Evolutionary conservation across 192 early-diverging fungal species (phyloP), one percentile per base, ranked within the genome.

Genomic region (Oehlia diaphana): DNA sequence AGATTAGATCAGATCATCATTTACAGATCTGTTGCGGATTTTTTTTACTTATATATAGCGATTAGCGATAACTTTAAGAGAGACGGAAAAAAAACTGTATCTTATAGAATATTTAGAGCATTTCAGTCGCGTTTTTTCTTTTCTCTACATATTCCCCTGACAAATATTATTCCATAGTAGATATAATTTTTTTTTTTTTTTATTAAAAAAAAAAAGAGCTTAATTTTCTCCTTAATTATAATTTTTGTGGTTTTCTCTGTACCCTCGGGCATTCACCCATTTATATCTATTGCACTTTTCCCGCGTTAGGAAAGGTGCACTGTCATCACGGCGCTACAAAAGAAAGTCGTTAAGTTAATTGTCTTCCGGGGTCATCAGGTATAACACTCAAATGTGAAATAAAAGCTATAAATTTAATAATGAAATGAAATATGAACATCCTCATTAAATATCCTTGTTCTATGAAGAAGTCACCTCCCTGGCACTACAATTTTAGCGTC

Each of bases 291-390:
- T 35, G 74, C 74, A 76, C 74, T 76, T 78, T 78, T 78, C 67
- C 75, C 75, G 75, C 75, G 75, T 78, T 78, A 28, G 77, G 77
- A 69, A 78, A 78, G 77, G 64, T 78, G 77, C 67, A 69, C 47
- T 58, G 13, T 47, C 77, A 78, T 69, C 77, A 78, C 77, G 77
- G 77, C 77, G 77, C 77, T 37, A 78, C 66, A 66, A 78, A 78
- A 78, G 42, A 35, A 78, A 78, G 77, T 68, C 16, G 77, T 49
- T 26, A 78, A 78, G 50, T 69, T 78, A 78, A 78, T 78, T 58
- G 47, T 69, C 23, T 78, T 78, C 33, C 66, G 77, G 67, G 77
- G 77, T 58, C 66, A 69, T 58, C 76, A 78, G 77, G 77, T 78
- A 67, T 65, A 76, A 4, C 1, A 23, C 10, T 14, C 8, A 74